Base-by-base conservation (phyloP, 352 stramenopile genomes). In the Phytopythium litorale region DNA sequence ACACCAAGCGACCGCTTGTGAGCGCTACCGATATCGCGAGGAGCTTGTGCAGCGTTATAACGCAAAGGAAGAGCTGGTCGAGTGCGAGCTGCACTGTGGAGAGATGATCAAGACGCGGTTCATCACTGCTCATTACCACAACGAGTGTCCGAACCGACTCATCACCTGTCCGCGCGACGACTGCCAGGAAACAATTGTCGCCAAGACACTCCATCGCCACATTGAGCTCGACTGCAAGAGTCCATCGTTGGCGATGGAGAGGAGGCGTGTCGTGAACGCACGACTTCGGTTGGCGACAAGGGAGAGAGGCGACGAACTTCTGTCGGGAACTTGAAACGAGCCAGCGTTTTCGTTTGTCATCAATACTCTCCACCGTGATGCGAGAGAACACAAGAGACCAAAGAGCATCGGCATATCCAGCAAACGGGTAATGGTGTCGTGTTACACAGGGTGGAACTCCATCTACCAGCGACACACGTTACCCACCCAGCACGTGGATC, bases 101-200 rank as follows among this genome's bases (percentile, higher is more conserved):
- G 33, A 53, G 18, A 35, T 37, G 33, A 53, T 89, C 33, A 74
- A 83, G 62, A 70, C 61, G 37, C 66, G 78, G 13, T 53, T 66
- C 16, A 32, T 76, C 28, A 65, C 72, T 52, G 33, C 37, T 9
- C 79, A 91, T 63, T 84, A 81, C 60, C 65, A 67, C 12, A 37
- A 56, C 28, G 71, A 84, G 63, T 91, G 81, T 55, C 38, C 50
- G 5, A 75, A 86, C 25, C 74, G 81, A 15, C 70, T 91, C 5
- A 61, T 76, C 11, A 60, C 37, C 3, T 91, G 81, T 71, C 75
- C 75, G 7, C 72, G 76, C 25, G 45, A 28, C 4, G 78, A 89
- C 56, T 89, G 81, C 43, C 60, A 62, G 6, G 67, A 80, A 56
- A 86, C 79, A 1, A 71, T 91, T n/a, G 50, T 85, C 3, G 78